A percentile compares a stretch with the other conserved stretches of the same genome.
These are phyloP conservation scores for Cyclospora cayetanensis DNA, from an alignment of 169 alveolate species.

Conservation along the genomic window DNA sequence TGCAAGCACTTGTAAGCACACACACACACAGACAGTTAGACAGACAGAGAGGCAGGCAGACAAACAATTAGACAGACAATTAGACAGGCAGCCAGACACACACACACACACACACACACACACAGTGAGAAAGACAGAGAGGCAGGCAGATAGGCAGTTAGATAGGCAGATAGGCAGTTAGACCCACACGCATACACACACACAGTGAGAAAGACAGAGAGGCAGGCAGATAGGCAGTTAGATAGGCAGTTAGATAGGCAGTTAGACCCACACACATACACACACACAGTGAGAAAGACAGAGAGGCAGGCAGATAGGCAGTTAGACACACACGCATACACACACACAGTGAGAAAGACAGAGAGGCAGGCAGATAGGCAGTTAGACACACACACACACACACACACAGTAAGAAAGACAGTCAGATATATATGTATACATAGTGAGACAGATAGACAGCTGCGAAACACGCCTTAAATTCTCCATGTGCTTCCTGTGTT, in stretches of 20 bases:
- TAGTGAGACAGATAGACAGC: no score
- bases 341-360: neutral
- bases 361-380: neutral
- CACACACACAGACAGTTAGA: no score
- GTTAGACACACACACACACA: neutral
- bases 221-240: neutral
- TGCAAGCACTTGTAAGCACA: conserved; percentile 37
- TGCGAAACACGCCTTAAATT: no score
- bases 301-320: neutral
- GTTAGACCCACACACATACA: neutral
- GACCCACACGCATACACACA: neutral
- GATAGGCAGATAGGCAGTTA: neutral
- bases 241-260: neutral
- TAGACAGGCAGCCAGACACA: neutral
- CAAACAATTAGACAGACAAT: no score
- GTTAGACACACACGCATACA: neutral
- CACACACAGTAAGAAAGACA: neutral
- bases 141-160: neutral
- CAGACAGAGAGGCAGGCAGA: neutral
- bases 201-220: neutral
- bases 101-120: neutral
- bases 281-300: neutral
- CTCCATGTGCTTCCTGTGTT: no score
- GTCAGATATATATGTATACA: no score
- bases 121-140: neutral